These are phyloP conservation scores for Mycena kentingensis DNA, from an alignment of 768 basidiomycete genomes.

Conservation along the genomic window DNA sequence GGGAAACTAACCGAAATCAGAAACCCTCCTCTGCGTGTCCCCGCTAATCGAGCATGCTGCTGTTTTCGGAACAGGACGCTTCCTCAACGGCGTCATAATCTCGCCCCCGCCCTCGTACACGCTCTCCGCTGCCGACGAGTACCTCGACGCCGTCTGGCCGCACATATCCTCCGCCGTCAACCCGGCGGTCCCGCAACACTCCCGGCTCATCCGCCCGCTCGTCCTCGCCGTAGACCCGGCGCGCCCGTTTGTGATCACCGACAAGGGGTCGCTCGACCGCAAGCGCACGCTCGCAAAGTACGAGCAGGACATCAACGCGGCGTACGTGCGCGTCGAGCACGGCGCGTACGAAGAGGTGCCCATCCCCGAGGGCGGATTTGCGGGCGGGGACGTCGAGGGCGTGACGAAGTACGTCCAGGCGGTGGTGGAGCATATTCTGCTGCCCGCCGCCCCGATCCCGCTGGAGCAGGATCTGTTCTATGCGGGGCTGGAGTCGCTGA, in stretches of 20 bases:
- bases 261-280: constrained; percentile 28
- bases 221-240: constrained; percentile 23
- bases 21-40: constrained; percentile 23
- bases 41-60: constrained; percentile 22
- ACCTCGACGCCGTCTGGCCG: constrained; percentile 25
- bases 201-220: constrained; percentile 28
- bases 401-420: neutral
- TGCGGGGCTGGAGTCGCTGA: constrained; percentile 5
- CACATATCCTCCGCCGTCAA: constrained; percentile 27
- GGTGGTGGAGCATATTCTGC: neutral
- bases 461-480: constrained; percentile 9
- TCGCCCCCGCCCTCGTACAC: constrained; percentile 8
- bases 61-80: constrained; percentile 28
- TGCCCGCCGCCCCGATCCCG: neutral
- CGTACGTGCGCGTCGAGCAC: constrained; percentile 24
- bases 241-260: constrained; percentile 28
- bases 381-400: neutral
- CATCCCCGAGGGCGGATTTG: neutral
- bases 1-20: constrained; percentile 6
- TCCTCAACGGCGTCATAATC: constrained; percentile 29
- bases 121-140: constrained; percentile 3
- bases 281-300: constrained; percentile 27
- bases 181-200: constrained; percentile 28
- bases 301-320: constrained; percentile 26
- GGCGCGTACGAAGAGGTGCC: constrained; percentile 13